phyloP scores from a whole-genome alignment of 345 rosid genomes.

The Gossypium herbaceum region DNA sequence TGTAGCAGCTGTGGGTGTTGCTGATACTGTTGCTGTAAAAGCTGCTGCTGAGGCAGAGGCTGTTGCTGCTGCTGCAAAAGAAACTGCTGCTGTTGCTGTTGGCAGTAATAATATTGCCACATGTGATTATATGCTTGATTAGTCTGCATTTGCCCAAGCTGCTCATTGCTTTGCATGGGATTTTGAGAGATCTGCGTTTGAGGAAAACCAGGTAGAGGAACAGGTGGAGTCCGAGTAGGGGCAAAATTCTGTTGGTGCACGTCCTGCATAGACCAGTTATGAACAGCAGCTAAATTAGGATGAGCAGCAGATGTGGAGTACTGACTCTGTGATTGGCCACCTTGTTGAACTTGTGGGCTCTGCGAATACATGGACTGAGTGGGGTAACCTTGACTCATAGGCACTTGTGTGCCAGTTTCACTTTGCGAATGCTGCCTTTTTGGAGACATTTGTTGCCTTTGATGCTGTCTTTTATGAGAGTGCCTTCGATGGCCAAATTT shows the following conservation, averaged over 20 bases:
- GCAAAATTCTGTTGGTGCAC: constrained; percentile 36
- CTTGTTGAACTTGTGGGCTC: constrained; percentile 27
- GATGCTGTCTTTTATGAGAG: constrained; percentile 36
- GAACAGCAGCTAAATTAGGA: constrained; percentile 27
- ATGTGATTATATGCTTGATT: constrained; percentile 57
- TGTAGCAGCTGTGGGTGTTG: constrained; percentile 42
- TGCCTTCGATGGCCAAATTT: constrained; percentile 44
- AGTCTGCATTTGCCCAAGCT: constrained; percentile 40
- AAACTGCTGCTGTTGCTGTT: constrained; percentile 51
- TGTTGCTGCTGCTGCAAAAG: constrained; percentile 40
- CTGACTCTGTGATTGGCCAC: constrained; percentile 28
- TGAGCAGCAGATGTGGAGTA: constrained; percentile 27
- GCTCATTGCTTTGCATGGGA: constrained; percentile 44
- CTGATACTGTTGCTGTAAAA: constrained; percentile 36
- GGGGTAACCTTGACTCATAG: constrained; percentile 22
- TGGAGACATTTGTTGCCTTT: constrained; percentile 32
- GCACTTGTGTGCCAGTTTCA: constrained; percentile 27
- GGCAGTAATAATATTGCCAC: constrained; percentile 80
- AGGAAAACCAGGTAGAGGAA: constrained; percentile 33
- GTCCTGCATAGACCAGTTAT: constrained; percentile 33
- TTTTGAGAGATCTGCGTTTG: constrained; percentile 42
- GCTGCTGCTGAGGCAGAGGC: constrained; percentile 30
- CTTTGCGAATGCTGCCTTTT: constrained; percentile 18
- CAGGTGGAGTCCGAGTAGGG: constrained; percentile 31
- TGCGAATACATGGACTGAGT: constrained; percentile 27